A percentile compares a stretch with the other conserved stretches of the same genome.
These are phyloP conservation scores for Begonia masoniana DNA, from an alignment of 306 rosid species.

Conservation along the genomic window DNA sequence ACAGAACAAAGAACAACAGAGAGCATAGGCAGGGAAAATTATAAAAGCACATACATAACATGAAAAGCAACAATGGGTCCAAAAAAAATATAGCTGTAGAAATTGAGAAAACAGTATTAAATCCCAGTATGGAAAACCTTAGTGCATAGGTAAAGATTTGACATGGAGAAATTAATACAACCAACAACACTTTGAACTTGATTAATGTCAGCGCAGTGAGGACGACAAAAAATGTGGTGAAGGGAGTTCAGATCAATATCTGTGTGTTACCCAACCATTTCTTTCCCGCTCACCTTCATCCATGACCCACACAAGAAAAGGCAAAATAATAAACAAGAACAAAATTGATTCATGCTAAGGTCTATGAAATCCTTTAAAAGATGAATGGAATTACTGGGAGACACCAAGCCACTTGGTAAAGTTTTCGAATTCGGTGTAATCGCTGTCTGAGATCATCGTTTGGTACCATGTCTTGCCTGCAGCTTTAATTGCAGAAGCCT, in stretches of 20 bases:
- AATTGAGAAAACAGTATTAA: too few relatives aligned
- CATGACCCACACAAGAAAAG: not conserved
- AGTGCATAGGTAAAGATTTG: too few relatives aligned
- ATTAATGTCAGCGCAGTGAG: not conserved
- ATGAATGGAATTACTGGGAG: constrained; percentile 17
- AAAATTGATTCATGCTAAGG: constrained; percentile 7
- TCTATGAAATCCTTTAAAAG: constrained; percentile 6
- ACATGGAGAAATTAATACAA: too few relatives aligned
- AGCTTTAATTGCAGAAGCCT: constrained; percentile 16
- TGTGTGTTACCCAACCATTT: constrained; percentile 7
- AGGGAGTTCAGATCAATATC: not conserved
- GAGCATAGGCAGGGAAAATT: too few relatives aligned
- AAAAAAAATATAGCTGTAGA: too few relatives aligned
- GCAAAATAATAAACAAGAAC: not conserved
- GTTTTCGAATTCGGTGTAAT: constrained; percentile 27
- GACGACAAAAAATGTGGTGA: not conserved
- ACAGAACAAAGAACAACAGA: too few relatives aligned
- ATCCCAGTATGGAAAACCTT: too few relatives aligned
- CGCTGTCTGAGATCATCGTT: constrained; percentile 30
- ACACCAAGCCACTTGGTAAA: constrained; percentile 27
- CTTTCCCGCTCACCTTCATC: not conserved
- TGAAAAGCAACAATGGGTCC: too few relatives aligned
- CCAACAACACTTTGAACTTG: too few relatives aligned
- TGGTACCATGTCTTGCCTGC: constrained; percentile 31
- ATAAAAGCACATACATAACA: too few relatives aligned